Evolutionary conservation across 2,329 filamentous ascomycete species (phyloP), one percentile per base, ranked within the genome.

Genomic region (Diaporthe sp.): DNA sequence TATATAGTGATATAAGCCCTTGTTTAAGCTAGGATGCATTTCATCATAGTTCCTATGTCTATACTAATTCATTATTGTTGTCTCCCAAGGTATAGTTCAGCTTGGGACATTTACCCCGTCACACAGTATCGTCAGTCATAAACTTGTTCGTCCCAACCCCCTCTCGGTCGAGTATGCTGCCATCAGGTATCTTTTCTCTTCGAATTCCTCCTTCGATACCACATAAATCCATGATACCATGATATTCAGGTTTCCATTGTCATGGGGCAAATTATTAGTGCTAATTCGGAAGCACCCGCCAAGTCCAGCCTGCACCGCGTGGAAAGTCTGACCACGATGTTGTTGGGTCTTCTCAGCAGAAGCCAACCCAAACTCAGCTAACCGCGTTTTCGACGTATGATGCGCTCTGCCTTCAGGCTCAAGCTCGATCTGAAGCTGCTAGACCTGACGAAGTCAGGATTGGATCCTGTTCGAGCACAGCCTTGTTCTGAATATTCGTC

Each of bases 391-490:
- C 63, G 63, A 31, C 44, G 22, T 34, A 68, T 53, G 25, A 68
- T 68, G 20, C 63, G 63, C 12, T 53, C 31, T 9, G 63, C 63
- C 31, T 39, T 51, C 1, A 51, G 44, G 31, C 63, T 68, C 22
- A 68, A 51, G 44, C 63, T 68, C 31, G 20, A 25, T 25, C 63
- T 68, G 63, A 68, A 53, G 44, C 63, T 53, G 22, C 20, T 25
- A 2, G 63, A 51, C 7, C 13, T 22, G 1, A 31, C 12, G 8
- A 34, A 15, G 31, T 37, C 63, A 39, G 63, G 10, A 53, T 17
- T 15, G 4, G 20, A 25, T 51, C 20, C 22, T 51, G 12, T 15
- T 53, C 7, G 49, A 20, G 34, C 8, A 17, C 63, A n/a, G 4
- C n/a, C 39, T 31, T 44, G 12, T 37, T 20, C 44, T 7, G 15